Percentiles rank a stretch among this genome's conserved stretches.
Evolutionary conservation across 148 eudicot species (phyloP).

Genomic region (Tetragonia tetragonoides): DNA sequence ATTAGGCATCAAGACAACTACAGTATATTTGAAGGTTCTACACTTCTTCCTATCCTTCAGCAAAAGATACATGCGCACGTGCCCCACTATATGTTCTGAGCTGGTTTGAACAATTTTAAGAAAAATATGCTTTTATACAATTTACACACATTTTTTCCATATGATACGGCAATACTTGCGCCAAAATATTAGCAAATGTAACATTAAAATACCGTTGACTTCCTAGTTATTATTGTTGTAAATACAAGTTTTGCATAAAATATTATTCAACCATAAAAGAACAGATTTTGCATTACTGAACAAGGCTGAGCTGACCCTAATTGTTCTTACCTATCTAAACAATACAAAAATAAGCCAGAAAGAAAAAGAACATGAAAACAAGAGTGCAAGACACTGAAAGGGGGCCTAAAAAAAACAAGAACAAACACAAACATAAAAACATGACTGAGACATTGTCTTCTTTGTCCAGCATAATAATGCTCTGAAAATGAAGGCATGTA

Average conservation of each 20-base stretch:
- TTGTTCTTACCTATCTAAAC: neutral
- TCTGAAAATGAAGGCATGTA: no score
- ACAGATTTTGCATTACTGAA: neutral
- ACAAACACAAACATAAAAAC: neutral
- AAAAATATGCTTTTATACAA: neutral
- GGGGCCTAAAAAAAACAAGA: neutral
- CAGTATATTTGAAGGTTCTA: neutral
- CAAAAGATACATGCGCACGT: conserved; percentile 11
- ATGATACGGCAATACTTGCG: conserved; percentile 21
- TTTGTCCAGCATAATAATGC: no score
- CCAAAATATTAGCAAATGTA: conserved; percentile 11
- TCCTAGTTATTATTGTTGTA: neutral
- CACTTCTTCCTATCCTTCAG: neutral
- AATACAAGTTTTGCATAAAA: no score
- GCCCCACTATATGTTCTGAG: conserved; percentile 13
- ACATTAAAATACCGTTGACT: conserved; percentile 9
- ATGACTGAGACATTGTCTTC: neutral
- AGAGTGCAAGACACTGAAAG: neutral
- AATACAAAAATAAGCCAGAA: no score
- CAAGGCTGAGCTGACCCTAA: neutral
- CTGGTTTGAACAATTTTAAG: conserved; percentile 12
- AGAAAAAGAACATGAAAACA: neutral
- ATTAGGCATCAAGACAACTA: neutral
- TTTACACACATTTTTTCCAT: neutral
- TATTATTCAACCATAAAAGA: no score